These are phyloP conservation scores for Globisporangium echinulatum DNA, from an alignment of 352 stramenopile genomes.

Conservation along the genomic window DNA sequence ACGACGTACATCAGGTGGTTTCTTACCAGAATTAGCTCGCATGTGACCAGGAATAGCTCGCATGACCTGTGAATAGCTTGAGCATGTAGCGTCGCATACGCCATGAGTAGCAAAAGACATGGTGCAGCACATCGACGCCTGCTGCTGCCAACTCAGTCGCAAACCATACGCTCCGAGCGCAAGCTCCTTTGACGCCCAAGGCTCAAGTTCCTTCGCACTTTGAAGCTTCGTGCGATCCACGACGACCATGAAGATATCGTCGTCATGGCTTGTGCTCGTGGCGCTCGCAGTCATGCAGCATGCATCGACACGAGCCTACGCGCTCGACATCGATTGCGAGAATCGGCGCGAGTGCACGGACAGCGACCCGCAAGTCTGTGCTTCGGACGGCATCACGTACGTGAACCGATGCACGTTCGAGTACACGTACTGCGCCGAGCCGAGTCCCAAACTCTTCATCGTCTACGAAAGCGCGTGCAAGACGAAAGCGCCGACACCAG, in stretches of 20 bases:
- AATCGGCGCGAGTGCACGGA: conserved; percentile 13
- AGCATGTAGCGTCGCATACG: no score
- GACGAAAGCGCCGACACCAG: not conserved
- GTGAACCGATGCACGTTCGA: conserved; percentile 43
- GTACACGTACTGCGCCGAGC: conserved; percentile 25
- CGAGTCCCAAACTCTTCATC: conserved; percentile 18
- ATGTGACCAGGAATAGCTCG: no score
- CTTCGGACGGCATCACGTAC: conserved; percentile 49
- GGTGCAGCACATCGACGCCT: no score
- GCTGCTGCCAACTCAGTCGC: no score
- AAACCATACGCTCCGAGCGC: no score
- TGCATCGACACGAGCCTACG: not conserved
- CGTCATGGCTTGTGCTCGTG: conserved; percentile 2
- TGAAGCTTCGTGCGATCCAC: no score
- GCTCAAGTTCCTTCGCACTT: no score
- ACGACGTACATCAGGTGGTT: no score
- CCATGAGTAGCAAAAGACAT: no score
- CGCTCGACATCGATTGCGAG: conserved; percentile 2
- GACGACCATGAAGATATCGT: conserved; percentile 3
- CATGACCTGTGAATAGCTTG: no score
- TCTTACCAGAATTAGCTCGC: no score
- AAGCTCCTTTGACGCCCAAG: no score
- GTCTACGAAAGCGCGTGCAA: conserved; percentile 19
- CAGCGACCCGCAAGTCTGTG: conserved; percentile 39
- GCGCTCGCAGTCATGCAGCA: not conserved